phyloP scores from a whole-genome alignment of 257 asterid genomes.

The Buddleja alternifolia region DNA sequence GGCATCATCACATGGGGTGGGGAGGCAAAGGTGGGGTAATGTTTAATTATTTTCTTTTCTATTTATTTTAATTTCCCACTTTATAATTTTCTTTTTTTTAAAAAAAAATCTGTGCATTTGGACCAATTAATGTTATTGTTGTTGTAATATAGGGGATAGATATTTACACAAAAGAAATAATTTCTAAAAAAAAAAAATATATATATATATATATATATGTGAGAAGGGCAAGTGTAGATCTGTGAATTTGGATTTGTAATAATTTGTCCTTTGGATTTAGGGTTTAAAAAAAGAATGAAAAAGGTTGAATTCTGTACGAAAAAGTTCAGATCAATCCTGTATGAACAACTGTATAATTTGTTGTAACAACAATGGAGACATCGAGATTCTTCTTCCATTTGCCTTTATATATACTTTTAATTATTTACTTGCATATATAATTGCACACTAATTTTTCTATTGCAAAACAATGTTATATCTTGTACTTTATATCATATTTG shows the following conservation, averaged over 20 bases:
- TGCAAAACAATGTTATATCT: not conserved
- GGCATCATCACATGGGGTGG: constrained; percentile 48
- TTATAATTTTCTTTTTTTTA: not conserved
- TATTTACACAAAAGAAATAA: constrained; percentile 25
- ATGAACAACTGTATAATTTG: constrained; percentile 40
- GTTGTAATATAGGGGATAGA: constrained; percentile 47
- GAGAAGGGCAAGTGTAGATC: constrained; percentile 48
- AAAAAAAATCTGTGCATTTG: constrained; percentile 28
- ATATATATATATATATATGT: too few relatives aligned
- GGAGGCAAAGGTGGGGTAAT: constrained; percentile 36
- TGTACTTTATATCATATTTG: too few relatives aligned
- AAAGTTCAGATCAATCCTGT: constrained; percentile 42
- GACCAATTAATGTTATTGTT: constrained; percentile 31
- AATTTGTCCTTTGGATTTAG: constrained; percentile 35
- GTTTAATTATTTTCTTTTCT: constrained; percentile 24
- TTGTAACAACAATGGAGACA: constrained; percentile 41
- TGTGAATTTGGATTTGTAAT: constrained; percentile 50
- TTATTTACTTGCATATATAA: not conserved
- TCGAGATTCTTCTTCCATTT: constrained; percentile 47
- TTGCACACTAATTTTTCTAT: not conserved
- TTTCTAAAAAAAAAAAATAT: not conserved
- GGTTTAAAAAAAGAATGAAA: constrained; percentile 1
- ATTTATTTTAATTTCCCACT: not conserved
- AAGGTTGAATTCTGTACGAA: constrained; percentile 40
- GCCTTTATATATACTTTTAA: not conserved